These are phyloP conservation scores for Trichoderma gracile DNA, from an alignment of 2,329 filamentous ascomycete genomes.

Conservation along the genomic window DNA sequence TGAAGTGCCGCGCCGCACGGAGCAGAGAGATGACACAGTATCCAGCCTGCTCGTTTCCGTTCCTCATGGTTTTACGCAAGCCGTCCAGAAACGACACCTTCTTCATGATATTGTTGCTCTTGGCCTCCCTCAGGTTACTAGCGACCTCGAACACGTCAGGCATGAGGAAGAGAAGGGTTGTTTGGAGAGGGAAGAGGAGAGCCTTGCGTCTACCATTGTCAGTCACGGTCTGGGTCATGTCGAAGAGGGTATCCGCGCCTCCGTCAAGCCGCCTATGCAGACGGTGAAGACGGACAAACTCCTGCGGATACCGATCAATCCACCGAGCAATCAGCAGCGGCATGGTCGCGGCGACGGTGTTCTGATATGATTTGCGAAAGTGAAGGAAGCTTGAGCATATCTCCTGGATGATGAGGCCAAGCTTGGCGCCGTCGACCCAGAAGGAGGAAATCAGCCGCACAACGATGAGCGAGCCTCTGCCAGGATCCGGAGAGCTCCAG, in stretches of 20 bases:
- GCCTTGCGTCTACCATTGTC: slow-evolving; percentile 59
- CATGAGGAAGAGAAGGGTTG: slow-evolving; percentile 61
- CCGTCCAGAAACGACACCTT: slow-evolving; percentile 66
- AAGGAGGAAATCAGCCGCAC: slow-evolving; percentile 62
- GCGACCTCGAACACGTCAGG: slow-evolving; percentile 71
- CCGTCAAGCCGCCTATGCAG: slow-evolving; percentile 63
- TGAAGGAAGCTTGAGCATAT: slow-evolving; percentile 67
- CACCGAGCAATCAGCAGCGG: slow-evolving; percentile 65
- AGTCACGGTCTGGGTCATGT: slow-evolving; percentile 64
- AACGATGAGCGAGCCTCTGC: slow-evolving; percentile 53
- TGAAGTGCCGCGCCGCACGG: slow-evolving; percentile 64
- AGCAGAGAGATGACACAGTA: slow-evolving; percentile 65
- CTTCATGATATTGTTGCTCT: slow-evolving; percentile 62
- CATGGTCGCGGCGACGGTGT: slow-evolving; percentile 61
- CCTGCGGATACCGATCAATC: slow-evolving; percentile 64
- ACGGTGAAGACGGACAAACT: slow-evolving; percentile 65
- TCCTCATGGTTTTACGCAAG: slow-evolving; percentile 62
- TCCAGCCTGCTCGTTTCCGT: slow-evolving; percentile 66
- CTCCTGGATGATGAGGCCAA: slow-evolving; percentile 64
- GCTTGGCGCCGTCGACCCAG: slow-evolving; percentile 64
- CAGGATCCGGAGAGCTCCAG: slow-evolving; percentile 50
- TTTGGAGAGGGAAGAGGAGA: slow-evolving; percentile 63
- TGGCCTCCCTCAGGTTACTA: slow-evolving; percentile 65
- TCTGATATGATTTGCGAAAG: slow-evolving; percentile 64
- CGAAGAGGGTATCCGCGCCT: slow-evolving; percentile 66